Percentiles rank a stretch among this genome's conserved stretches.
phyloP scores from a whole-genome alignment of 2,329 filamentous ascomycete genomes.

The Moelleriella libera region DNA sequence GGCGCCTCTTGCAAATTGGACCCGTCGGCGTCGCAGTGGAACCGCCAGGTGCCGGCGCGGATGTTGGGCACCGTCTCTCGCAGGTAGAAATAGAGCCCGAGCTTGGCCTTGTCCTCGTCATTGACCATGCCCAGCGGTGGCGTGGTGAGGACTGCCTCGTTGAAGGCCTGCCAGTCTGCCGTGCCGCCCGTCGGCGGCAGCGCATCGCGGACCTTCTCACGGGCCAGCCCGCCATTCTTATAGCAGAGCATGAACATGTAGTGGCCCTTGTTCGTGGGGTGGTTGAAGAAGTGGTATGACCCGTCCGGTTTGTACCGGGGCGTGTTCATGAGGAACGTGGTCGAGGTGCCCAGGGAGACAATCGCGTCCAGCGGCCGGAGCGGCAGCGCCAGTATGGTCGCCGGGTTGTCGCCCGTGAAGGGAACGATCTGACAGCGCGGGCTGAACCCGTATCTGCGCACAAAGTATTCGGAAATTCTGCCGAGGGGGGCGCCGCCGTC shows the following conservation, averaged over 20 bases:
- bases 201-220: conserved; percentile 75
- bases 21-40: conserved; percentile 44
- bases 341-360: conserved; percentile 86
- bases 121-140: conserved; percentile 52
- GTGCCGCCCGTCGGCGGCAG: conserved; percentile 36
- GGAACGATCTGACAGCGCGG: conserved; percentile 63
- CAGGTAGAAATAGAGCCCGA: conserved; percentile 89
- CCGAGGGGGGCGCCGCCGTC: conserved; percentile 76
- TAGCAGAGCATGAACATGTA: conserved; percentile 99
- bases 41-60: conserved; percentile 74
- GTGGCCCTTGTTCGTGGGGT: conserved; percentile 75
- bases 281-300: conserved; percentile 95
- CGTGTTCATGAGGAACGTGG: conserved; percentile 95
- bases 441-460: conserved; percentile 63
- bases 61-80: conserved; percentile 95
- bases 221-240: conserved; percentile 90
- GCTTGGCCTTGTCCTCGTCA: conserved; percentile 48
- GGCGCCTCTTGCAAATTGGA: conserved; percentile 26
- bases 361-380: conserved; percentile 82
- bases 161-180: conserved; percentile 63
- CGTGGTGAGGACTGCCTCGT: conserved; percentile 53
- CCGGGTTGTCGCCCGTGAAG: conserved; percentile 92
- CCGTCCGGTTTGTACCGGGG: conserved; percentile 81
- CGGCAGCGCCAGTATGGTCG: conserved; percentile 84
- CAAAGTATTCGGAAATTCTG: conserved; percentile 64